Percentiles rank a stretch among this genome's conserved stretches.
phyloP scores from a whole-genome alignment of 108 stramenopile species.

The Pseudonitzschia pungens region DNA sequence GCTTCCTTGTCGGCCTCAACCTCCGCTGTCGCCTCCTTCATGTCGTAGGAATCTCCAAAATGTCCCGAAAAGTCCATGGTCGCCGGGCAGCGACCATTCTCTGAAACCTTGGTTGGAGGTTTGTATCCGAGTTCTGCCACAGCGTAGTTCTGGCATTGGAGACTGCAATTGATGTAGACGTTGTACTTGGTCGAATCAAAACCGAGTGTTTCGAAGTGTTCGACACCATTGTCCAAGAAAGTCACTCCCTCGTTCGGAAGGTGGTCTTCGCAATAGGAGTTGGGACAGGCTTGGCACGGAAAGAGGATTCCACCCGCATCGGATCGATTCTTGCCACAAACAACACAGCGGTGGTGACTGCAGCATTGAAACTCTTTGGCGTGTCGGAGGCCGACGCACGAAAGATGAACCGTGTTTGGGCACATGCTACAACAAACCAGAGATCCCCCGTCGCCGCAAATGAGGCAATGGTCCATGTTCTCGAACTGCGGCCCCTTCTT shows the following conservation, averaged over 20 bases:
- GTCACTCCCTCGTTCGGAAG: conserved; percentile 39
- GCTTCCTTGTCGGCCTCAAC: not conserved
- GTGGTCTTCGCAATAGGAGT: conserved; percentile 85
- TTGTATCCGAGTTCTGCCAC: conserved; percentile 30
- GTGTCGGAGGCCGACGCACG: conserved; percentile 42
- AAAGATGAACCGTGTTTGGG: conserved; percentile 50
- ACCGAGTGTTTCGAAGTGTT: conserved; percentile 51
- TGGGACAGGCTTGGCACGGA: conserved; percentile 74
- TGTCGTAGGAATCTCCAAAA: conserved; percentile 3
- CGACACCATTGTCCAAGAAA: conserved; percentile 30
- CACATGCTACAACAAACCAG: conserved; percentile 68
- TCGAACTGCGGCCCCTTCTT: conserved; percentile 36
- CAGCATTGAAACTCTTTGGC: conserved; percentile 51
- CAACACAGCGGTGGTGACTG: conserved; percentile 75
- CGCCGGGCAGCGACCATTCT: not conserved
- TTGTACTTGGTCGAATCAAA: conserved; percentile 39
- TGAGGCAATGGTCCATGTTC: conserved; percentile 39
- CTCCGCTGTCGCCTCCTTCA: not conserved
- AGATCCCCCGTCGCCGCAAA: conserved; percentile 77
- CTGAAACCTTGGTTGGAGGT: not conserved
- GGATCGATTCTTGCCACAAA: conserved; percentile 52
- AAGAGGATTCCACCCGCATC: conserved; percentile 84
- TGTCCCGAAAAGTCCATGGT: not conserved
- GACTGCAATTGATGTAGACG: conserved; percentile 65
- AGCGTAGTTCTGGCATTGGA: conserved; percentile 48